These are phyloP conservation scores for Botrytis elliptica DNA, from an alignment of 2,329 filamentous ascomycete species.

Conservation along the genomic window DNA sequence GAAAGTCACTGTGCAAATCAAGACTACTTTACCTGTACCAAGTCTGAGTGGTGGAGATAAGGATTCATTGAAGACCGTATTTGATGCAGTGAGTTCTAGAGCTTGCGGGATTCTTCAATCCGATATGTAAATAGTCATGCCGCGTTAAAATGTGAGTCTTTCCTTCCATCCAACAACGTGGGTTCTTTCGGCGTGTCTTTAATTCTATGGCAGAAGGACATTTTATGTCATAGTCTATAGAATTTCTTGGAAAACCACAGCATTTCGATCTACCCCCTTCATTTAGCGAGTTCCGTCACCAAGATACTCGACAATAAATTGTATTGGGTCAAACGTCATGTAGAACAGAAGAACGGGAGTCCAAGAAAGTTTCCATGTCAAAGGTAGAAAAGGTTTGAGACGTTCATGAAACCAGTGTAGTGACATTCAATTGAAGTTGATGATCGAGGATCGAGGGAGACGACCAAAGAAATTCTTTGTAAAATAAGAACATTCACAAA, in stretches of 20 bases:
- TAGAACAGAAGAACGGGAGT: background rate
- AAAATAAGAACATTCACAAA: background rate
- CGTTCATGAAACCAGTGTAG: background rate
- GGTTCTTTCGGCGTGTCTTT: background rate
- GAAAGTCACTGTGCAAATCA: background rate
- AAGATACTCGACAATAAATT: background rate
- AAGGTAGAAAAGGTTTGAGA: background rate
- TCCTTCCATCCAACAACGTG: background rate
- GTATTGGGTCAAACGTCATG: background rate
- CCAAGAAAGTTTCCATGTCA: background rate
- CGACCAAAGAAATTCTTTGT: background rate
- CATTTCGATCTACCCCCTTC: background rate
- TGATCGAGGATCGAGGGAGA: too few relatives aligned
- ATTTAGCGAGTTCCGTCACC: background rate
- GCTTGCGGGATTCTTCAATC: background rate
- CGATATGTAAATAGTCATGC: background rate
- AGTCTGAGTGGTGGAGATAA: background rate
- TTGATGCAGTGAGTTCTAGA: background rate
- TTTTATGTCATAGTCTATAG: too few relatives aligned
- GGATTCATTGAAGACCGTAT: background rate
- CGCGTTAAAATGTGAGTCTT: background rate
- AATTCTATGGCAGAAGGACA: too few relatives aligned
- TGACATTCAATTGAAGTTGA: background rate
- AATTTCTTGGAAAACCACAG: background rate
- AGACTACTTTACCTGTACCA: background rate